phyloP scores from a whole-genome alignment of 352 stramenopile genomes.

The Aphanomyces cochlioides region DNA sequence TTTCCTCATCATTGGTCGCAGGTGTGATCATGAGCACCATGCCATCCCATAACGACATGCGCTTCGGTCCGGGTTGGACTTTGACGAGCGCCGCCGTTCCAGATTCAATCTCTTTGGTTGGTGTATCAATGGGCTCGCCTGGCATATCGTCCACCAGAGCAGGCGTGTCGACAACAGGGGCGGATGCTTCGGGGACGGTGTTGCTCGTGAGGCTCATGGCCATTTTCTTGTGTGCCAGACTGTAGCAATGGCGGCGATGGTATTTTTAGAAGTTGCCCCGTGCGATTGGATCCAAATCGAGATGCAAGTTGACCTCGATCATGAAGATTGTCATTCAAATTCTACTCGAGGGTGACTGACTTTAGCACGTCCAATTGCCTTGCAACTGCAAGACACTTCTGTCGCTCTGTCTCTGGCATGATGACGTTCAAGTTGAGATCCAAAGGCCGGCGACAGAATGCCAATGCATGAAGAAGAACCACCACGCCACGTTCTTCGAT shows the following conservation, averaged over 20 bases:
- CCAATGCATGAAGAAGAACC: not conserved
- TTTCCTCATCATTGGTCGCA: conserved; percentile 4
- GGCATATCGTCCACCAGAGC: not conserved
- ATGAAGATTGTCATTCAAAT: too few relatives aligned
- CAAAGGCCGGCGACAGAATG: not conserved
- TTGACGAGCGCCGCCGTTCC: conserved; percentile 4
- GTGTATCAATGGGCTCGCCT: not conserved
- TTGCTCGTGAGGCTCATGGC: not conserved
- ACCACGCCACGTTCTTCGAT: conserved; percentile 5
- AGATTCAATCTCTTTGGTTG: conserved; percentile 6
- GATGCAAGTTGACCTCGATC: not conserved
- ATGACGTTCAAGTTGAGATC: not conserved
- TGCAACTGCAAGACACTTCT: not conserved
- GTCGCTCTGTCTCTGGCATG: not conserved
- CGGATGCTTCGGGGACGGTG: not conserved
- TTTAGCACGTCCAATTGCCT: not conserved
- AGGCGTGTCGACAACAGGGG: not conserved
- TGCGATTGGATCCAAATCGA: too few relatives aligned
- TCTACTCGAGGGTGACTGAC: not conserved
- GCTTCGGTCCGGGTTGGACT: not conserved
- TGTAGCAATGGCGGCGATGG: too few relatives aligned
- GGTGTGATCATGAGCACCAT: conserved; percentile 21
- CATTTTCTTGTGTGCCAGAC: not conserved
- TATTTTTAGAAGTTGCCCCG: too few relatives aligned
- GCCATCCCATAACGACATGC: conserved; percentile 27